Evolutionary conservation across 2,329 filamentous ascomycete genomes (phyloP).

Genomic region (Coniella vitis): DNA sequence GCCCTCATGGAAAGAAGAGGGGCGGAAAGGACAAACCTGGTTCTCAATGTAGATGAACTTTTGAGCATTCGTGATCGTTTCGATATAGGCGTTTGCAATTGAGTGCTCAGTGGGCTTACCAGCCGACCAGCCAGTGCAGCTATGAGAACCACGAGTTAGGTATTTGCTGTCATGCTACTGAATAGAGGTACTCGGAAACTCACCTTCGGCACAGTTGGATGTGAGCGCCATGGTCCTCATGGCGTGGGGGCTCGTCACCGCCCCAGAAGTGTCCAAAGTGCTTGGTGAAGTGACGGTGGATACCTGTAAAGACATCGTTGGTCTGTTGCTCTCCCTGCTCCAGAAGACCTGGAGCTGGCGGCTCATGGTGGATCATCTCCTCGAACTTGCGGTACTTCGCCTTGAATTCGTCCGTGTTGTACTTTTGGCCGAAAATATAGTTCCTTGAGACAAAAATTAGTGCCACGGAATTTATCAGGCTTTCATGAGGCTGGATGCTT

Average conservation of each 20-base stretch:
- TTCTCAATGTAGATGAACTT: slow-evolving; percentile 80
- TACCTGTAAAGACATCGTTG: slow-evolving; percentile 21
- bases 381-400: slow-evolving; percentile 40
- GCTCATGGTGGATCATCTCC: slow-evolving; percentile 19
- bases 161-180: background rate
- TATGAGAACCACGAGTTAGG: slow-evolving; percentile 18
- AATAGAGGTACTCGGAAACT: background rate
- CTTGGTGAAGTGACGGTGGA: slow-evolving; percentile 27
- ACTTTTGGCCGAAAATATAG: slow-evolving; percentile 81
- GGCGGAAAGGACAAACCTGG: slow-evolving; percentile 33
- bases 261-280: slow-evolving; percentile 33
- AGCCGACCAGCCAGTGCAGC: slow-evolving; percentile 44
- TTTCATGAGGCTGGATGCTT: slow-evolving; percentile 8
- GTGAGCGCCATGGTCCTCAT: slow-evolving; percentile 24
- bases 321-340: slow-evolving; percentile 19
- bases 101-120: slow-evolving; percentile 59
- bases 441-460: slow-evolving; percentile 47
- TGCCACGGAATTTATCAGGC: background rate
- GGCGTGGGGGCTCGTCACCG: slow-evolving; percentile 21
- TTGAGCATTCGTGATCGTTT: slow-evolving; percentile 59
- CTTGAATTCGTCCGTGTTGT: slow-evolving; percentile 41
- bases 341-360: slow-evolving; percentile 17
- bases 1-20: too few species aligned
- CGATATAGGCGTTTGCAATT: slow-evolving; percentile 77
- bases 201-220: slow-evolving; percentile 36